These are phyloP conservation scores for Ganoderma lingzhi DNA, from an alignment of 1,284 basidiomycete species.

Conservation along the genomic window DNA sequence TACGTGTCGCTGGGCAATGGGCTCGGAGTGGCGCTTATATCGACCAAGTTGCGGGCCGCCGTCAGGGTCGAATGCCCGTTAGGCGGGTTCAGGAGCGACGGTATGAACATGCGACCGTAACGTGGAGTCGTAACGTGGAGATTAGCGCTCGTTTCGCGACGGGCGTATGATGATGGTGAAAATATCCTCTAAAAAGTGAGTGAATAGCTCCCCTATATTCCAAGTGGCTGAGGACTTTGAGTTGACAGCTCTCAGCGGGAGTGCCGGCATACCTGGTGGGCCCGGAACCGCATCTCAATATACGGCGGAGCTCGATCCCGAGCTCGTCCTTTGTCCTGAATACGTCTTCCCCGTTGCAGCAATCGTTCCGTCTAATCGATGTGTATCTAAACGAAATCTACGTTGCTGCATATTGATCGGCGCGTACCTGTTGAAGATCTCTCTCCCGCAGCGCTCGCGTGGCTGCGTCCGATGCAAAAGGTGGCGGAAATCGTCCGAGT, in stretches of 20 bases:
- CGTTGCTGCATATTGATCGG: slow-evolving; percentile 11
- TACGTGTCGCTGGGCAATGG: neutral
- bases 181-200: slow-evolving; percentile 2
- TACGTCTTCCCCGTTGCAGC: neutral
- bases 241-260: neutral
- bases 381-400: slow-evolving; percentile 10
- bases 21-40: neutral
- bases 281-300: slow-evolving; percentile 11
- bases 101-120: slow-evolving; percentile 8
- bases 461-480: neutral
- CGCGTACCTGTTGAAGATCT: neutral
- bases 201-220: neutral
- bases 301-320: slow-evolving; percentile 10
- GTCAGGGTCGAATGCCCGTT: slow-evolving; percentile 9
- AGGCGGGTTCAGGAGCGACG: neutral
- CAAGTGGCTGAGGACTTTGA: neutral
- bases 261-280: neutral
- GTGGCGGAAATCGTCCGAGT: slow-evolving; percentile 6
- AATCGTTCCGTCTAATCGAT: slow-evolving; percentile 6
- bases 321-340: neutral
- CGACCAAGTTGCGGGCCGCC: neutral
- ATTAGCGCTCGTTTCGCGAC: neutral
- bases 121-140: slow-evolving; percentile 5
- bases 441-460: neutral
- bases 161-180: slow-evolving; percentile 4